Conservation (phyloP, 2,329 filamentous ascomycete genomes). For the Fusarium irregulare region DNA sequence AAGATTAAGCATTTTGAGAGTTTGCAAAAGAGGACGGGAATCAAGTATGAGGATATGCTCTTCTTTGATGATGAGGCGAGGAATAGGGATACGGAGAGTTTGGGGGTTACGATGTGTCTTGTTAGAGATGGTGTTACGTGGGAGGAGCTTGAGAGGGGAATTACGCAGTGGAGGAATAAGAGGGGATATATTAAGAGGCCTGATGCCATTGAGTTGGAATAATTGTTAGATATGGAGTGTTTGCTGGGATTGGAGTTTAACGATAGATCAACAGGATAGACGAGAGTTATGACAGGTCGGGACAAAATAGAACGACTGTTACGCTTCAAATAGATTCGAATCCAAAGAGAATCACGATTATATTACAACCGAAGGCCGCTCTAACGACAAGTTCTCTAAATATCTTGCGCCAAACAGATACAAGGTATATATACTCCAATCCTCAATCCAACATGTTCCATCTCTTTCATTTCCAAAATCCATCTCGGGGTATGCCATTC, state of each 20-base stretch:
- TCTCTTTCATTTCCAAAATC: neutral
- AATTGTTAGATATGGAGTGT: neutral
- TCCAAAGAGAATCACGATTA: slow-evolving; percentile 15
- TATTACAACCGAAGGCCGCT: slow-evolving; percentile 14
- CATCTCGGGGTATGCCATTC: slow-evolving; percentile 30
- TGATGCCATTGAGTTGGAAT: slow-evolving; percentile 16
- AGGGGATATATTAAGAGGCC: slow-evolving; percentile 59
- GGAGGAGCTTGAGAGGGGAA: slow-evolving; percentile 81
- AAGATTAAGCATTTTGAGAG: slow-evolving; percentile 89
- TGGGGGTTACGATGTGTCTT: slow-evolving; percentile 88
- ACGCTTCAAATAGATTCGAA: neutral
- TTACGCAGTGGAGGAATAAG: slow-evolving; percentile 83
- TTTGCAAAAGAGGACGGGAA: slow-evolving; percentile 75
- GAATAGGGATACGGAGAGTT: slow-evolving; percentile 81
- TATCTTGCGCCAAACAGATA: slow-evolving; percentile 16
- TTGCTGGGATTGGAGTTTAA: neutral
- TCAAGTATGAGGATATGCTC: slow-evolving; percentile 85
- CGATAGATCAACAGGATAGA: neutral
- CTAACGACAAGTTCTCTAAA: slow-evolving; percentile 17
- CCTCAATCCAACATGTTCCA: neutral
- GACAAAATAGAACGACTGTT: neutral
- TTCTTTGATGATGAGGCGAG: slow-evolving; percentile 95
- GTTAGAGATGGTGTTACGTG: slow-evolving; percentile 82
- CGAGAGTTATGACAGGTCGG: neutral
- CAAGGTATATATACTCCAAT: slow-evolving; percentile 18